phyloP scores from a whole-genome alignment of 2,329 filamentous ascomycete genomes.

The Diaporthe caulivora region DNA sequence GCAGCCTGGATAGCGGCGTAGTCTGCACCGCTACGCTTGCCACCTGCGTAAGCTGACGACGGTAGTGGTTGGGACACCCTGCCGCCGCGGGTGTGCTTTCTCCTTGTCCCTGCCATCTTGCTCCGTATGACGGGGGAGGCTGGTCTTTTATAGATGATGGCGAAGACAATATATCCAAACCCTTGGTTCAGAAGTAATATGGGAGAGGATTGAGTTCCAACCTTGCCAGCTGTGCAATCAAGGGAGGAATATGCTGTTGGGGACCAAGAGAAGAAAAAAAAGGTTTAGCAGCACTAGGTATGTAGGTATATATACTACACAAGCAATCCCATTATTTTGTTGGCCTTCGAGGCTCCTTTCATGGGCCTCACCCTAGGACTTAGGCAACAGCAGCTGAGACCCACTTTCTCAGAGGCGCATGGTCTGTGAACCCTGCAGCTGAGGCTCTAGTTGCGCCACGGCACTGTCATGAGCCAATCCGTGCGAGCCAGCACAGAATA shows the following conservation, averaged over 20 bases:
- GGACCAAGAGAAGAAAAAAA: not conserved
- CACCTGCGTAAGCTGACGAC: not conserved
- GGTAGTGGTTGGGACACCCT: not conserved
- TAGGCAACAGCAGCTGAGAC: constrained; percentile 13
- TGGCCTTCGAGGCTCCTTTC: not conserved
- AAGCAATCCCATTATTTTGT: not conserved
- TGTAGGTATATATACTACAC: not conserved
- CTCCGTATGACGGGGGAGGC: not conserved
- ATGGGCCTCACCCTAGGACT: not conserved
- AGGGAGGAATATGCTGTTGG: not conserved
- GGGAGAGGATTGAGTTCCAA: not conserved
- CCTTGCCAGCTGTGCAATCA: not conserved
- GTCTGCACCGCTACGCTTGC: constrained; percentile 12
- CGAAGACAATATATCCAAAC: not conserved
- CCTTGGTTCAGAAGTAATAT: not conserved
- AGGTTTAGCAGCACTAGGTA: not conserved
- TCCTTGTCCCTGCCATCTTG: not conserved
- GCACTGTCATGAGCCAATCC: constrained; percentile 6
- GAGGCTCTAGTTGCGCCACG: constrained; percentile 8
- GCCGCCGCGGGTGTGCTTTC: not conserved
- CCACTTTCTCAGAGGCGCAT: not conserved
- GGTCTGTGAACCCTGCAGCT: not conserved
- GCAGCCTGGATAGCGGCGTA: constrained; percentile 16
- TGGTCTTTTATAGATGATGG: not conserved
- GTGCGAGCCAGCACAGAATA: not conserved